These are phyloP conservation scores for Chlorella sp. DNA, from an alignment of 139 green algal species.

Conservation along the genomic window DNA sequence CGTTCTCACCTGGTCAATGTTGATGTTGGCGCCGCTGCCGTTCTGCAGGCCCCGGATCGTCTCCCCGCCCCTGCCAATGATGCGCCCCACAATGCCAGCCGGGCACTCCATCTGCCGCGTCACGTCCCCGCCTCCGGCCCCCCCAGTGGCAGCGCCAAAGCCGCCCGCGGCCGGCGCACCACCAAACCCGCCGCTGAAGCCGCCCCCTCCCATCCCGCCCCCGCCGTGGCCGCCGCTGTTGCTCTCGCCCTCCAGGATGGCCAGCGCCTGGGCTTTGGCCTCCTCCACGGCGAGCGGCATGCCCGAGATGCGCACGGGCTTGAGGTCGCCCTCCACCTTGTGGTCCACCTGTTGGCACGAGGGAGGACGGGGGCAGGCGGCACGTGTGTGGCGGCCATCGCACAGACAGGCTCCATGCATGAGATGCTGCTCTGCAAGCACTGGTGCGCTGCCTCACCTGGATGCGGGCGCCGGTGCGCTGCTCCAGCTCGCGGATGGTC, in stretches of 20 bases:
- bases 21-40: slow-evolving; percentile 75
- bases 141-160: background rate
- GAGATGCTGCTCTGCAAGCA: no score
- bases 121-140: background rate
- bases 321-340: slow-evolving; percentile 49
- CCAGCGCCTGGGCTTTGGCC: slow-evolving; percentile 44
- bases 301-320: slow-evolving; percentile 69
- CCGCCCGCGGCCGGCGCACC: background rate
- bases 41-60: slow-evolving; percentile 95
- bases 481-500: slow-evolving; percentile 81
- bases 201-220: slow-evolving; percentile 1
- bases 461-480: slow-evolving; percentile 56
- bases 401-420: no score
- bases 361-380: no score
- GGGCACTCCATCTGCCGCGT: slow-evolving; percentile 63
- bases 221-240: background rate
- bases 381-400: no score
- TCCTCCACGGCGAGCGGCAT: slow-evolving; percentile 31
- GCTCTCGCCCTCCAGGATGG: slow-evolving; percentile 26
- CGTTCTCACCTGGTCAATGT: slow-evolving; percentile 53
- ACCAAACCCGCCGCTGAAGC: background rate
- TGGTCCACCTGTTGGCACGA: slow-evolving; percentile 77
- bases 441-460: slow-evolving; percentile 78
- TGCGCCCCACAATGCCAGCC: slow-evolving; percentile 76
- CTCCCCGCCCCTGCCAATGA: slow-evolving; percentile 93